phyloP scores from a whole-genome alignment of 2,329 filamentous ascomycete species.

The Microdochium paspali region DNA sequence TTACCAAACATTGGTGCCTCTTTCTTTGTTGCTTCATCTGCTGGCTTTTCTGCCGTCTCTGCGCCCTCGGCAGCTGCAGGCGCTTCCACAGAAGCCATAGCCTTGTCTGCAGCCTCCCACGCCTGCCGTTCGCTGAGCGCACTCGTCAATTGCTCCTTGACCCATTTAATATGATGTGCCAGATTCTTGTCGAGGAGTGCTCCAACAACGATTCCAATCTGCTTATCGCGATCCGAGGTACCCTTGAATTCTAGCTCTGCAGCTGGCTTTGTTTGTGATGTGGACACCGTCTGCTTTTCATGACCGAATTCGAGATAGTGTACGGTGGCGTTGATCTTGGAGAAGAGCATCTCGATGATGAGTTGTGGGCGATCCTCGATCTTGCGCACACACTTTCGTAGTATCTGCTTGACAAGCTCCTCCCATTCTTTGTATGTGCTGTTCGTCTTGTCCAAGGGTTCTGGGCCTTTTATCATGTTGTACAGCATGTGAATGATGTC shows the following conservation, averaged over 20 bases:
- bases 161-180: constrained; percentile 68
- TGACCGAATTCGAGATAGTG: constrained; percentile 88
- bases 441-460: constrained; percentile 58
- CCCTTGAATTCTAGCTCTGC: constrained; percentile 78
- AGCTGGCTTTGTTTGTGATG: constrained; percentile 55
- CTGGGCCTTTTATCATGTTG: constrained; percentile 83
- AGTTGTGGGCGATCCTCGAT: constrained; percentile 77
- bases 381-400: constrained; percentile 75
- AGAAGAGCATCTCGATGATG: constrained; percentile 88
- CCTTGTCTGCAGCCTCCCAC: constrained; percentile 67
- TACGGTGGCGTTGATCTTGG: constrained; percentile 74
- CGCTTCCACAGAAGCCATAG: constrained; percentile 34
- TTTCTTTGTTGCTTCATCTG: constrained; percentile 19
- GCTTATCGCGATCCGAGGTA: constrained; percentile 56
- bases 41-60: constrained; percentile 11
- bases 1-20: constrained; percentile 43
- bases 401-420: constrained; percentile 74
- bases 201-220: constrained; percentile 72
- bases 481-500: constrained; percentile 86
- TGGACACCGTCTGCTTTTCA: constrained; percentile 63
- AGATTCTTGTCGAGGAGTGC: constrained; percentile 74
- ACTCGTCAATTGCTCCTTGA: constrained; percentile 59
- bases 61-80: constrained; percentile 21
- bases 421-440: constrained; percentile 82
- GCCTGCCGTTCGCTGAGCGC: constrained; percentile 65